A percentile compares a stretch with the other conserved stretches of the same genome.
These are phyloP conservation scores for Fusarium chaquense DNA, from an alignment of 2,329 filamentous ascomycete species.

Conservation along the genomic window DNA sequence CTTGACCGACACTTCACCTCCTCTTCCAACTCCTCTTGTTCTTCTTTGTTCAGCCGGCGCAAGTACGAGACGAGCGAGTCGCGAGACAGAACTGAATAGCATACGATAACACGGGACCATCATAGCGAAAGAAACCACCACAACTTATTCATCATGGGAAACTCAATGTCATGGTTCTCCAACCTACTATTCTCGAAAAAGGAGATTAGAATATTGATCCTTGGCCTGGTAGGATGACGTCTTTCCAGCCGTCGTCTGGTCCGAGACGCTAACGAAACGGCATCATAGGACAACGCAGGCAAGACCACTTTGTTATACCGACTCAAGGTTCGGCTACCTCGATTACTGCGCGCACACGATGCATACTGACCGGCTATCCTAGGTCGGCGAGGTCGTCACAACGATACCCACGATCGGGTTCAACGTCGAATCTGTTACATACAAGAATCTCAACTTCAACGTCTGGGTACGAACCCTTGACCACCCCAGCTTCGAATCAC, in stretches of 20 bases:
- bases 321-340: constrained; percentile 75
- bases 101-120: constrained; percentile 22
- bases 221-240: constrained; percentile 78
- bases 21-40: not conserved
- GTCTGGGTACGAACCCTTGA: constrained; percentile 79
- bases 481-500: not conserved
- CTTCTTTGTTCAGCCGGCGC: constrained; percentile 11
- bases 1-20: constrained; percentile 9
- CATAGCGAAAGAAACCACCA: constrained; percentile 20
- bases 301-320: constrained; percentile 98
- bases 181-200: constrained; percentile 90
- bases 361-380: constrained; percentile 34
- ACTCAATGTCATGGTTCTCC: constrained; percentile 76
- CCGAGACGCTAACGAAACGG: constrained; percentile 39
- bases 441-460: constrained; percentile 98
- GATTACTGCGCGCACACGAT: not conserved
- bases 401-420: constrained; percentile 99
- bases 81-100: constrained; percentile 7
- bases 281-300: constrained; percentile 88
- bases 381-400: constrained; percentile 99
- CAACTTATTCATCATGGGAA: constrained; percentile 66
- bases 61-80: constrained; percentile 19
- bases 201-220: constrained; percentile 95
- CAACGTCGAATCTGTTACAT: constrained; percentile 98
- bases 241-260: constrained; percentile 12